Evolutionary conservation across 192 early-diverging fungal genomes (phyloP), one percentile per base, ranked within the genome.

Genomic region (Mortierella hygrophila): DNA sequence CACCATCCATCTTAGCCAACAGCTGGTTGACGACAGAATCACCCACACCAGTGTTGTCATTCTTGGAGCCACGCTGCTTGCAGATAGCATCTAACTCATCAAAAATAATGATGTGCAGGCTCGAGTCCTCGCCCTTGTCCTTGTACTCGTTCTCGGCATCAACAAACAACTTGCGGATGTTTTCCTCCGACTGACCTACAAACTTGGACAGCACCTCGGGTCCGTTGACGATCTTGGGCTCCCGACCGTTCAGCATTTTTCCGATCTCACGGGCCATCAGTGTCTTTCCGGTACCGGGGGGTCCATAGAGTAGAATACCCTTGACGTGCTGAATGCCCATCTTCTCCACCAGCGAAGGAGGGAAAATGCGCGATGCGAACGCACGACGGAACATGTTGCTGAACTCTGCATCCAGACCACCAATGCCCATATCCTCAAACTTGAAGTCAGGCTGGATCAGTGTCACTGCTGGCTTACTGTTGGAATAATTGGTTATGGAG

Each of bases 11-110:
- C 93, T 99, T 99, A 63, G 98, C 94, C 74, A 99, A 90, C 77
- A 99, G 90, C 90, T 99, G 98, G 87, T 99, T 99, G 40, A 99
- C 98, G 46, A 99, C 94, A 10, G 97, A 97, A 88, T 99, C 98
- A 20, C 97, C 98, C 4, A 97, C 97, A 69, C 98, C 98, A 1
- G 98, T 99, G 70, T 94, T 93, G 87, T 97, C 97, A 80, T 95
- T 96, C 69, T 93, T 96, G 60, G 94, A 93, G 37, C 98, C 98
- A 88, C 98, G 96, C 85, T 99, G 98, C 85, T 97, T 97, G 91
- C 98, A 99, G 79, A 99, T 99, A 23, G 98, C 98, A 88, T 99
- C 98, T 85, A 99, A 91, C 90, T 99, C 98, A 88, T 99, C 98
- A 88, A 99, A 98, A 75, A 99, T 99, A 80, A 99, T 98, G 82